Evolutionary conservation across 148 eudicot species (phyloP).

Genomic region (Chenopodium album): DNA sequence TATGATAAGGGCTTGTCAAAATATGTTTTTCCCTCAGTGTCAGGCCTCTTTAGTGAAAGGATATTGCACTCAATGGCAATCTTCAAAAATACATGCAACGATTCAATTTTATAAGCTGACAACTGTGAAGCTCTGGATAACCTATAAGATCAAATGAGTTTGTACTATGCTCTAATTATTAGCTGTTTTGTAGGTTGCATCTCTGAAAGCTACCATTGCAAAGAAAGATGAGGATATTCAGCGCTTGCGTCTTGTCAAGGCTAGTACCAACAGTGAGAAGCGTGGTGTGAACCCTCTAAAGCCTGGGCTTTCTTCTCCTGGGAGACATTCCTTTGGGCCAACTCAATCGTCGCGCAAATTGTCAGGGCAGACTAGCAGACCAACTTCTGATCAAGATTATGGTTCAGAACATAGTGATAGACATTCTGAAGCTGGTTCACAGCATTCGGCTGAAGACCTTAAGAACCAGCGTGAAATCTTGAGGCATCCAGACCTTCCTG

Average conservation of each 20-base stretch:
- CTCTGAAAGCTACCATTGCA: slow-evolving; percentile 60
- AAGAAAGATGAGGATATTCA: slow-evolving; percentile 84
- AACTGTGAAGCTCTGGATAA: neutral
- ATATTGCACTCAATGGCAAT: neutral
- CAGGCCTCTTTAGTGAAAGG: neutral
- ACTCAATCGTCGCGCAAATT: slow-evolving; percentile 28
- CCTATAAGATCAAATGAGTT: slow-evolving; percentile 6
- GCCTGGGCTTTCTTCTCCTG: slow-evolving; percentile 54
- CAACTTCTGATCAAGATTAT: slow-evolving; percentile 63
- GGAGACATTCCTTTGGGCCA: slow-evolving; percentile 61
- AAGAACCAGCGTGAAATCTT: slow-evolving; percentile 54
- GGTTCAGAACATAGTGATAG: slow-evolving; percentile 73
- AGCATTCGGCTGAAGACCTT: slow-evolving; percentile 58
- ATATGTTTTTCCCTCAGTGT: neutral
- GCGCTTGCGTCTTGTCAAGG: slow-evolving; percentile 47
- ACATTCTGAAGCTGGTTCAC: slow-evolving; percentile 76
- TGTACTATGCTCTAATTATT: slow-evolving; percentile 1
- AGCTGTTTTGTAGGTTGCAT: slow-evolving; percentile 49
- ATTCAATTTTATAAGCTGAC: neutral
- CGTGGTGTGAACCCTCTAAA: slow-evolving; percentile 41
- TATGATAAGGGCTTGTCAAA: neutral
- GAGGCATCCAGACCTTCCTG: slow-evolving; percentile 41
- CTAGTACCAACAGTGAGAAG: slow-evolving; percentile 43
- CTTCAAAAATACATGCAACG: neutral
- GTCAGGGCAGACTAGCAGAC: slow-evolving; percentile 32